Percentiles rank a stretch among this genome's conserved stretches.
Conservation (phyloP, 352 stramenopile species). For the Pseudoperonospora humuli region DNA sequence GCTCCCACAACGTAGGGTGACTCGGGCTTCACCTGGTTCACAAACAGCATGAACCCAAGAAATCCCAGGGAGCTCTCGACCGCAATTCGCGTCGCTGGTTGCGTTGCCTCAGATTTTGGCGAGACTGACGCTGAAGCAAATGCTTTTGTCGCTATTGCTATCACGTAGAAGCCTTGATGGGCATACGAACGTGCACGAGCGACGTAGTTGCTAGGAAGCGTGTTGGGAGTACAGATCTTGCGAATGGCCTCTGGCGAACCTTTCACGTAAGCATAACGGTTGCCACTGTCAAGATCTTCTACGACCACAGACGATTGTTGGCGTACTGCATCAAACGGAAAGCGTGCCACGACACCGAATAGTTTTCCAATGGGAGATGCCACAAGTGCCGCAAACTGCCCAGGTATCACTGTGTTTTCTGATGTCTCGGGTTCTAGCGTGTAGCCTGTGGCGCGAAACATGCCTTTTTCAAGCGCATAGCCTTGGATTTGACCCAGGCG, state of each 20-base stretch:
- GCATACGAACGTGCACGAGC: no score
- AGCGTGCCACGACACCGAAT: conserved; percentile 62
- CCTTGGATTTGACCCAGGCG: no score
- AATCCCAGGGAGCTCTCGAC: conserved; percentile 77
- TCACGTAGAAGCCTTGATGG: no score
- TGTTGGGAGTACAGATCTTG: conserved; percentile 54
- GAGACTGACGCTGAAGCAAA: conserved; percentile 6
- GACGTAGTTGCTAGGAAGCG: no score
- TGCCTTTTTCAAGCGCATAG: no score
- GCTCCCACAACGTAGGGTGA: conserved; percentile 69
- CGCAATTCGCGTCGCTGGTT: conserved; percentile 50
- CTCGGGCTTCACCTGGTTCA: conserved; percentile 87
- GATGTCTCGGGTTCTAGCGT: conserved; percentile 40
- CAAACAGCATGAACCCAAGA: conserved; percentile 82
- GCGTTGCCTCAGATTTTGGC: conserved; percentile 25
- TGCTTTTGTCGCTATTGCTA: no score
- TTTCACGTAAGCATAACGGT: conserved; percentile 65
- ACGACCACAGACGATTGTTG: conserved; percentile 68
- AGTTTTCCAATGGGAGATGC: conserved; percentile 63
- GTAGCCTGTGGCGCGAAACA: no score
- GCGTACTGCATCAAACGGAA: conserved; percentile 58
- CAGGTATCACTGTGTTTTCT: conserved; percentile 12
- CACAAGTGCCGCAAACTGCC: conserved; percentile 49
- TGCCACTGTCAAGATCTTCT: no score
- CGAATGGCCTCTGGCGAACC: conserved; percentile 54